Conservation (phyloP, 768 basidiomycete genomes). For the Sistotremastrum suecicum region DNA sequence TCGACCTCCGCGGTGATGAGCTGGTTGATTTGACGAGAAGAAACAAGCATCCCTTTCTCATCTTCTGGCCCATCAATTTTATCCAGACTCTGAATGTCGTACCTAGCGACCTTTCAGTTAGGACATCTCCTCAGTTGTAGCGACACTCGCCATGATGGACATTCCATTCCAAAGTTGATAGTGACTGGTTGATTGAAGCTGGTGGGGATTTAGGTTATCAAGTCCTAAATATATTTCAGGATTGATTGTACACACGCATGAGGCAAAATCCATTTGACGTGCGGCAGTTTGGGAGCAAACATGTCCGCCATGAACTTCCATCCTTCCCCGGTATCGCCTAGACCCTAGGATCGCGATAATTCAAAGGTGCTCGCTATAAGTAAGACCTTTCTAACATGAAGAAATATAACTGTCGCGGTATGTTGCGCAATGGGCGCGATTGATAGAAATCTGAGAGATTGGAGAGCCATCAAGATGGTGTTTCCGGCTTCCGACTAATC, state of each 20-base stretch:
- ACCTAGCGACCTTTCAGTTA: conserved; percentile 31
- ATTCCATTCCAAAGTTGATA: conserved; percentile 55
- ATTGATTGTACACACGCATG: conserved; percentile 34
- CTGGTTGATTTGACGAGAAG: conserved; percentile 44
- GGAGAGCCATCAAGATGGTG: conserved; percentile 9
- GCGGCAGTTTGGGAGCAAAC: conserved; percentile 45
- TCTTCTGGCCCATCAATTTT: conserved; percentile 49
- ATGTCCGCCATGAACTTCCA: conserved; percentile 66
- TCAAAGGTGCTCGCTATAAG: conserved; percentile 1
- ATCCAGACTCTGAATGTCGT: conserved; percentile 59
- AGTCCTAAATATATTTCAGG: neutral
- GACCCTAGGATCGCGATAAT: conserved; percentile 32
- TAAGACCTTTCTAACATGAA: conserved; percentile 48
- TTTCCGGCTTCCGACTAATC: neutral
- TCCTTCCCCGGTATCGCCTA: conserved; percentile 63
- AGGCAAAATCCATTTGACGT: conserved; percentile 85
- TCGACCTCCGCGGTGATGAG: conserved; percentile 67
- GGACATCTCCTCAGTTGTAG: neutral
- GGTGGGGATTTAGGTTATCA: conserved; percentile 24
- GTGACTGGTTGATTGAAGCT: conserved; percentile 38
- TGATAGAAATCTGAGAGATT: conserved; percentile 33
- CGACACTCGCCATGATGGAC: conserved; percentile 57
- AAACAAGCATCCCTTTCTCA: conserved; percentile 57
- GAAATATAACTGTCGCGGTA: conserved; percentile 77
- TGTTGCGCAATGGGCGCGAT: conserved; percentile 48